Evolutionary conservation across 2,329 filamentous ascomycete species (phyloP).

Genomic region (Phialophora expanda): DNA sequence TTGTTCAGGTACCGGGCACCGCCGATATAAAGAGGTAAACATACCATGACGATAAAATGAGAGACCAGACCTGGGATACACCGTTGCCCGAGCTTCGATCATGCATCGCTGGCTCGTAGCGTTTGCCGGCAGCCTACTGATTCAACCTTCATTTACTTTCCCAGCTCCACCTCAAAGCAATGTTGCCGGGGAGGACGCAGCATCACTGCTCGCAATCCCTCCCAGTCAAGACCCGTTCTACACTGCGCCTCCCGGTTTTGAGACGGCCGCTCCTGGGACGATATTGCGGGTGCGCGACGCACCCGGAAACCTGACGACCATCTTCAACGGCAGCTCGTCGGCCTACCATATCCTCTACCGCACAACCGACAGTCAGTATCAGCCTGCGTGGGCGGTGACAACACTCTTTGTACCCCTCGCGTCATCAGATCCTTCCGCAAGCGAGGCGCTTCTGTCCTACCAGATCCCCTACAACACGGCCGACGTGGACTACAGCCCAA

Average conservation of each 20-base stretch:
- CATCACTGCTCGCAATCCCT: neutral
- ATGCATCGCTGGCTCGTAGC: neutral
- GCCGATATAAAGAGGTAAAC: neutral
- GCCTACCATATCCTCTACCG: neutral
- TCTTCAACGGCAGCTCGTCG: too few species aligned
- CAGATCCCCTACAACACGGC: too few species aligned
- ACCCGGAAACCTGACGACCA: neutral
- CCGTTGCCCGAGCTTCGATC: neutral
- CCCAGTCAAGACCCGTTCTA: neutral
- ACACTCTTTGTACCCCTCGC: neutral
- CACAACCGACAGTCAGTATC: neutral
- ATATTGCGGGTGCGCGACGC: neutral
- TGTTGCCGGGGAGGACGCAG: neutral
- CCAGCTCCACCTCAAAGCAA: neutral
- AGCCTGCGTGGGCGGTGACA: neutral
- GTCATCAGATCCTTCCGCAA: neutral
- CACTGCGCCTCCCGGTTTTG: neutral
- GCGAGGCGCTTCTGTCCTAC: too few species aligned
- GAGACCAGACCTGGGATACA: neutral
- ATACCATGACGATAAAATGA: neutral
- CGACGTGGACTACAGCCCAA: too few species aligned
- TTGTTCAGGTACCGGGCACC: neutral
- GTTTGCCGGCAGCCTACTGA: neutral
- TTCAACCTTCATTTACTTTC: neutral
- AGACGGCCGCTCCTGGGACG: neutral